Percentiles rank a stretch among this genome's conserved stretches.
These are phyloP conservation scores for Waltergamsia citrina DNA, from an alignment of 2,329 filamentous ascomycete genomes.

Conservation along the genomic window DNA sequence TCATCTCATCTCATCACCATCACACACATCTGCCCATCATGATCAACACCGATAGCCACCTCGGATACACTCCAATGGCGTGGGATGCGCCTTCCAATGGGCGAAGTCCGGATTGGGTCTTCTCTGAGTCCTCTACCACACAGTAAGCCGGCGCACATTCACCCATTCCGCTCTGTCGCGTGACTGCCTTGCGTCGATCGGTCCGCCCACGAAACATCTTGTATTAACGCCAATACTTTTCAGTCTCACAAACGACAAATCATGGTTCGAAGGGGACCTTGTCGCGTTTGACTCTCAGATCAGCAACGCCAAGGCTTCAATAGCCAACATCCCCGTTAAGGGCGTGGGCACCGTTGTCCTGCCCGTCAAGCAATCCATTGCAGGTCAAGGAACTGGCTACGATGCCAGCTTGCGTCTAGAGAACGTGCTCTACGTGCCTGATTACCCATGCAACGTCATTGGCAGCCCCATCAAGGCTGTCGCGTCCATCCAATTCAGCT, in stretches of 20 bases:
- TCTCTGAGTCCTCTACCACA: slow-evolving; percentile 1
- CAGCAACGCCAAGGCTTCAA: slow-evolving; percentile 1
- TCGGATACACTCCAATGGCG: not conserved
- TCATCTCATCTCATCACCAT: not conserved
- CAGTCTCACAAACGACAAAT: slow-evolving; percentile 4
- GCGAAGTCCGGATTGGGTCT: slow-evolving; percentile 3
- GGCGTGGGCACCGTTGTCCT: slow-evolving; percentile 3
- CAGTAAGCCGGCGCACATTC: not conserved
- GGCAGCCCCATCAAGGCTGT: not conserved
- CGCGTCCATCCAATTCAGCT: slow-evolving; percentile 3
- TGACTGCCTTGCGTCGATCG: too few species aligned
- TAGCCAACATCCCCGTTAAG: slow-evolving; percentile 3
- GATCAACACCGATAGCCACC: not conserved
- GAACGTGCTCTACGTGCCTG: slow-evolving; percentile 4
- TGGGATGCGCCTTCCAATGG: not conserved
- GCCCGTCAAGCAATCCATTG: slow-evolving; percentile 2
- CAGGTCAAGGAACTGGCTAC: not conserved
- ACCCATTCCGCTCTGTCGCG: too few species aligned
- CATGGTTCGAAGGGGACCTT: slow-evolving; percentile 3
- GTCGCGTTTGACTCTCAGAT: slow-evolving; percentile 2
- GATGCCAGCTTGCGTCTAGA: slow-evolving; percentile 1
- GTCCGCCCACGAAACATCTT: too few species aligned
- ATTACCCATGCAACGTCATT: slow-evolving; percentile 4
- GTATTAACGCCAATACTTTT: too few species aligned
- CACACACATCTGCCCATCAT: not conserved